Conservation (phyloP, 2,329 filamentous ascomycete species). For the Metarhizium anisopliae region DNA sequence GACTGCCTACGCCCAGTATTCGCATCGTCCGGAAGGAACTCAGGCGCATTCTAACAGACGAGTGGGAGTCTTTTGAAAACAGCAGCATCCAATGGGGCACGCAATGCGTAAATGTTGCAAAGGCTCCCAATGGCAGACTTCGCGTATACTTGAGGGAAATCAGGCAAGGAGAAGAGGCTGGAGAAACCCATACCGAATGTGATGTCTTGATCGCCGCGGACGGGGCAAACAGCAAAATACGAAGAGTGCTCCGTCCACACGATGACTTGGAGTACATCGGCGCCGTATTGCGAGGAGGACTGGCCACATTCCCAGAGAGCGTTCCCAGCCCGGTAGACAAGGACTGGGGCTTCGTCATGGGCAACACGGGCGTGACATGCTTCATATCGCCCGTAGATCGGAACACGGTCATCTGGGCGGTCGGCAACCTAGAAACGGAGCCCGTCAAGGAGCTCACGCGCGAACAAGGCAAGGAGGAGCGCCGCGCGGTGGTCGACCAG, state of each 20-base stretch:
- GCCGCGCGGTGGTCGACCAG: constrained; percentile 20
- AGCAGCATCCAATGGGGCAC: constrained; percentile 17
- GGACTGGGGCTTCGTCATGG: too few relatives aligned
- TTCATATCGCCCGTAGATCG: constrained; percentile 36
- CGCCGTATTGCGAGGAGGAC: constrained; percentile 28
- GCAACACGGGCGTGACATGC: constrained; percentile 25
- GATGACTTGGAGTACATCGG: constrained; percentile 31
- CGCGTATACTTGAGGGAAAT: background rate
- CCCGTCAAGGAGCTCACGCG: constrained; percentile 8
- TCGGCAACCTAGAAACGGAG: constrained; percentile 25
- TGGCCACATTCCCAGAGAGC: constrained; percentile 23
- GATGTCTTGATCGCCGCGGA: constrained; percentile 37
- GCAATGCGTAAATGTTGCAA: constrained; percentile 14
- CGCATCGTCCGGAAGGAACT: constrained; percentile 28
- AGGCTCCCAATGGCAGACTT: constrained; percentile 4
- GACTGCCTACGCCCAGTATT: constrained; percentile 26
- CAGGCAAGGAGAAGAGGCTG: background rate
- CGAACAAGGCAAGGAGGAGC: constrained; percentile 12
- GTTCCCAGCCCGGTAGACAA: constrained; percentile 14
- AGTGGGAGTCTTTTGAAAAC: constrained; percentile 6
- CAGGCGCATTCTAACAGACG: constrained; percentile 23
- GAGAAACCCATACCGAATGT: constrained; percentile 16
- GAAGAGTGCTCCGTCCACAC: constrained; percentile 26
- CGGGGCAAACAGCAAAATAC: constrained; percentile 32
- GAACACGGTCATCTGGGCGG: constrained; percentile 30